Base-by-base conservation (phyloP, 345 rosid species). In the Angophora floribunda region DNA sequence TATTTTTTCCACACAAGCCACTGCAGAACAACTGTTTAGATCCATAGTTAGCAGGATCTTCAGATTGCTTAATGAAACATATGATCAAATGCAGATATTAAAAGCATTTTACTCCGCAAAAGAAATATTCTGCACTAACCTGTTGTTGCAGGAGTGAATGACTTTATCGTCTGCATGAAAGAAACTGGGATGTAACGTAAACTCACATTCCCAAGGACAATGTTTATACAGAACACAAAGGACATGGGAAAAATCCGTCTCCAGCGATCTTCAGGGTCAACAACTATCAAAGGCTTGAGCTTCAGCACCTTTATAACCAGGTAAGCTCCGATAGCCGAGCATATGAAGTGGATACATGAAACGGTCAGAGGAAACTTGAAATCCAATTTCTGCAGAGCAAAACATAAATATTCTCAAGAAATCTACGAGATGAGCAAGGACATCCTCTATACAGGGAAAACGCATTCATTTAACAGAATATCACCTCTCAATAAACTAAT, bases 101-200 rank as follows among this genome's bases (percentile, higher is more conserved):
- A 51, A 87, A 13, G 67, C 12, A 52, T 45, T 88, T 80, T 41
- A 82, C 79, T 61, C 85, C 51, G 5, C 30, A 36, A 17, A 13
- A 70, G 41, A 14, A 55, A 59, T 85, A 78, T 86, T 53, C 41
- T 47, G 67, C 85, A 79, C 93, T 57, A 52, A 98, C 99, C 99
- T 93, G 99, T 98, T 85, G 99, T 98, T 67, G 99, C 99, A 47
- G 99, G 99, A 88, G 99, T 98, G 89, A 98, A 98, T 44, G 99
- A 98, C 92, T 98, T 98, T 52, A 98, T 98, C 2, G 99, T 98
- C 93, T 98, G 99, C 99, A 98, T 98, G 92, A 98, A 98, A 5
- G 99, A 98, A 88, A 98, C 99, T 5, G 99, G 99, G 57, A 98
- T 98, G 91, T 97, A 98, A 2, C 99, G 95, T 45, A 98, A 91